phyloP scores from a whole-genome alignment of 495 filamentous ascomycete species.

The Lentithecium fluviatile region DNA sequence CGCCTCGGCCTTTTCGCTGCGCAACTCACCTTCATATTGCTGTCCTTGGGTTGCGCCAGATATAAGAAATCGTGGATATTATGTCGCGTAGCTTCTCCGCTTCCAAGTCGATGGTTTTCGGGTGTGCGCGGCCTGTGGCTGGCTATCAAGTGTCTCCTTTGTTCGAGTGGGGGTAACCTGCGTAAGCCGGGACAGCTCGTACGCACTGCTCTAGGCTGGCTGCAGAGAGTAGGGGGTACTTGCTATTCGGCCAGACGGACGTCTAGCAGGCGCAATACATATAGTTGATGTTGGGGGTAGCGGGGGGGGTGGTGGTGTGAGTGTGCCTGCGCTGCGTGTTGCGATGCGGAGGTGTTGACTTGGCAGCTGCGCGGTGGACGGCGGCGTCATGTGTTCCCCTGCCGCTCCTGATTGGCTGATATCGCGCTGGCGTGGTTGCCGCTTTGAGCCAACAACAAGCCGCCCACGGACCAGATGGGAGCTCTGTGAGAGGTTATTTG shows the following conservation, averaged over 20 bases:
- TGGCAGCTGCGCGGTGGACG: constrained; percentile 8
- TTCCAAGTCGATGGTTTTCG: not conserved
- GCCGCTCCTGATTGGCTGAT: constrained; percentile 7
- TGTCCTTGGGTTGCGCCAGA: not conserved
- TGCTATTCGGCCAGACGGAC: constrained; percentile 46
- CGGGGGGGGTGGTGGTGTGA: constrained; percentile 20
- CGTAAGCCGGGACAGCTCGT: constrained; percentile 33
- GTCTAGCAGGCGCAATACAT: constrained; percentile 47
- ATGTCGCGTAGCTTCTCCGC: not conserved
- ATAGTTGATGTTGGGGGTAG: constrained; percentile 27
- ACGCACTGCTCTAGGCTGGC: constrained; percentile 44
- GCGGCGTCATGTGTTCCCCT: constrained; percentile 15
- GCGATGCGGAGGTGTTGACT: constrained; percentile 12
- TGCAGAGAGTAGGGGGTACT: constrained; percentile 37
- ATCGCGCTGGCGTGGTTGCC: not conserved
- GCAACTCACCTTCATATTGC: constrained; percentile 39
- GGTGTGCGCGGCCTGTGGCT: constrained; percentile 8
- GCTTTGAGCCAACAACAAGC: constrained; percentile 8
- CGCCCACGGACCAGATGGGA: constrained; percentile 1
- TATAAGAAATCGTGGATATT: not conserved
- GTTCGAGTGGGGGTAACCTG: constrained; percentile 22
- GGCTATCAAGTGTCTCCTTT: constrained; percentile 19
- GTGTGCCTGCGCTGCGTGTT: constrained; percentile 3
- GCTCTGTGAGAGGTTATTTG: constrained; percentile 17
- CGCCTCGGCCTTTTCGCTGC: constrained; percentile 4